phyloP scores from a whole-genome alignment of 192 early-diverging fungal species.

The Kickxella alabastrina region DNA sequence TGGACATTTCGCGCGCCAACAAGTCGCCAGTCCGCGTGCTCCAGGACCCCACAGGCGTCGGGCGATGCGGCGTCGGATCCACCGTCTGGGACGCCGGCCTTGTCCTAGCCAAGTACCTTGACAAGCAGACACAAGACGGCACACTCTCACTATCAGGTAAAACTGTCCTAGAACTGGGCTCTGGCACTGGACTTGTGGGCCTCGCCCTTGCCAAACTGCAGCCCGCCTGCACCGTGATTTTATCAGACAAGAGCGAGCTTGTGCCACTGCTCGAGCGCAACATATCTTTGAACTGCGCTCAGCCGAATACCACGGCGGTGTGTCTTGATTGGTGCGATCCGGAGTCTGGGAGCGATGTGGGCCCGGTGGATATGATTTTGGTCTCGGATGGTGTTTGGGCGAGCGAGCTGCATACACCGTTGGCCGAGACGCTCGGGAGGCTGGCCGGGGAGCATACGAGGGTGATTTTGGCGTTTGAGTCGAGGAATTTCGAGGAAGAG shows the following conservation, averaged over 20 bases:
- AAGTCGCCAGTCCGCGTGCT: constrained; percentile 18
- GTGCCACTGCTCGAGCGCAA: constrained; percentile 27
- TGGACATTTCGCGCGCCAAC: constrained; percentile 14
- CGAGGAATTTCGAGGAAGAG: constrained; percentile 32
- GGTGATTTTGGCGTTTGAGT: constrained; percentile 32
- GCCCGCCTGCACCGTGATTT: constrained; percentile 15
- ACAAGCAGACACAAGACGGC: constrained; percentile 10
- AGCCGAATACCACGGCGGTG: constrained; percentile 5
- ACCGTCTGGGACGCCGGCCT: constrained; percentile 40
- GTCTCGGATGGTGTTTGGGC: constrained; percentile 41
- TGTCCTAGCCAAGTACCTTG: constrained; percentile 38
- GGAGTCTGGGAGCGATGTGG: background rate
- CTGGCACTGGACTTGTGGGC: constrained; percentile 39
- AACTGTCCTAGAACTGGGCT: constrained; percentile 31
- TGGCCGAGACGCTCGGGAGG: constrained; percentile 25
- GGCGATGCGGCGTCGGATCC: constrained; percentile 25
- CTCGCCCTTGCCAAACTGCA: constrained; percentile 21
- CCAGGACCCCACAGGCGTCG: constrained; percentile 22
- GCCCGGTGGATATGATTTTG: constrained; percentile 18
- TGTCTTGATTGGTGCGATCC: constrained; percentile 15
- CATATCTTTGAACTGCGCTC: constrained; percentile 17
- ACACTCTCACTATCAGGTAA: constrained; percentile 20
- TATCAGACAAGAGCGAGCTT: constrained; percentile 34
- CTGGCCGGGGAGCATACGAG: constrained; percentile 11
- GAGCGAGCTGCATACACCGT: constrained; percentile 23